phyloP scores from a whole-genome alignment of 768 basidiomycete species.

The Leucogyrophana mollusca region DNA sequence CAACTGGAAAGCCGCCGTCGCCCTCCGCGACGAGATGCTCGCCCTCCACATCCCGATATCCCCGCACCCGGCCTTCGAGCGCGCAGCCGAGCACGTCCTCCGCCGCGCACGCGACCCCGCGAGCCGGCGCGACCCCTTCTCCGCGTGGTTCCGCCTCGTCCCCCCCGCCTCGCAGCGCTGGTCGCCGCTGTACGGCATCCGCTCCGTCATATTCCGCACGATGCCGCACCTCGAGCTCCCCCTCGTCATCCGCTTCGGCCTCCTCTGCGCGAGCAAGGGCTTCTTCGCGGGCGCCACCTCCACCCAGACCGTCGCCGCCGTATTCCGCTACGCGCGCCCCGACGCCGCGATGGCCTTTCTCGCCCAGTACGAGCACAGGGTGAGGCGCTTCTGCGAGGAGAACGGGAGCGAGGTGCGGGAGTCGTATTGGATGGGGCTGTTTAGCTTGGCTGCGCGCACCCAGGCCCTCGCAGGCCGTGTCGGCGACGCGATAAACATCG shows the following conservation, averaged over 20 bases:
- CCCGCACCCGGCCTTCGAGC: conserved; percentile 33
- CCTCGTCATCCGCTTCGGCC: conserved; percentile 41
- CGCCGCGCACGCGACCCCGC: conserved; percentile 15
- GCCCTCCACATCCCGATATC: conserved; percentile 37
- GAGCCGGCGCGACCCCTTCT: conserved; percentile 21
- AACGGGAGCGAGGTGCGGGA: conserved; percentile 4
- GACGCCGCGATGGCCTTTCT: conserved; percentile 39
- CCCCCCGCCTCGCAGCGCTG: conserved; percentile 29
- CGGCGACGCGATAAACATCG: conserved; percentile 42
- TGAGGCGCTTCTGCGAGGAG: conserved; percentile 9
- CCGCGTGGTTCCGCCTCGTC: conserved; percentile 44
- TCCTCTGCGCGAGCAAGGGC: conserved; percentile 47
- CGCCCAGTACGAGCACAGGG: conserved; percentile 18
- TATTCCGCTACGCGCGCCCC: conserved; percentile 43
- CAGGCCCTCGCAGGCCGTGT: conserved; percentile 38
- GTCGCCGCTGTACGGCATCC: conserved; percentile 24
- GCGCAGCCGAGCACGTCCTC: conserved; percentile 35
- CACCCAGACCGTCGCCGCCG: conserved; percentile 30
- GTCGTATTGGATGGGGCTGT: conserved; percentile 15
- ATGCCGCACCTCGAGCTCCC: conserved; percentile 29
- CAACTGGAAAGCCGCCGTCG: conserved; percentile 28
- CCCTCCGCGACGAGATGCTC: conserved; percentile 39
- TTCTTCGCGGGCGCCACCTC: conserved; percentile 23
- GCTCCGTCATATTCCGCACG: conserved; percentile 31
- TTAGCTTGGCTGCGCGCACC: conserved; percentile 40